Evolutionary conservation across 2,329 filamentous ascomycete genomes (phyloP), one percentile per base, ranked within the genome.

Genomic region (Curvularia verruculosa): DNA sequence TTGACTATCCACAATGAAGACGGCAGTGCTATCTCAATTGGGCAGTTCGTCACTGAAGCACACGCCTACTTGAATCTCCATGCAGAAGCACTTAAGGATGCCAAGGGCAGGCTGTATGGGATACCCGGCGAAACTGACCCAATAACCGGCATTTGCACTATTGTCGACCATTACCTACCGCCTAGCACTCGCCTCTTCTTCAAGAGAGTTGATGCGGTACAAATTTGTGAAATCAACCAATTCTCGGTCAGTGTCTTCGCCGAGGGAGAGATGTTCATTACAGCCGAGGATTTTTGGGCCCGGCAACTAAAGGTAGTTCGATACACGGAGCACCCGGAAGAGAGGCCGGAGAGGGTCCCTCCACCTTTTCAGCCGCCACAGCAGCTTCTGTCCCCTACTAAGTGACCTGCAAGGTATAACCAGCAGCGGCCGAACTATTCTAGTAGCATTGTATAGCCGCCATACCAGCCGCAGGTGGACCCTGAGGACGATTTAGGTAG

Each of bases 1-100:
- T 43, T 58, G 3, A 52, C 36, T 7, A 58, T 62, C 24, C 23
- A 60, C 1, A 54, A 58, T 31, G 44, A 48, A 21, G 52, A 62
- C 18, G 46, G 51, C 2, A 26, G 21, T 13, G 37, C 52, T 2
- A 52, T 58, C 18, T 54, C 50, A 13, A 4, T 61, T 13, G 7
- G 52, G 18, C 56, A 61, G 24, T 61, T 60, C n/a, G 54, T 64
- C 26, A 54, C 52, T 5, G n/a, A 47, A 13, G 36, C 34, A 5
- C 53, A 56, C 10, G 41, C 47, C n/a, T 56, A 52, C 15, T 8
- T 47, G 4, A 48, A 52, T 13, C 15, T 23, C 10, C 29, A 51
- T 8, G 18, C 41, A 18, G 43, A 24, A 3, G n/a, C 40, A 3
- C 2, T 56, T 12, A 52, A 43, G 18, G 7, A 29, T 18, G 31